These are phyloP conservation scores for Monosporascus sp. DNA, from an alignment of 2,329 filamentous ascomycete genomes.

Conservation along the genomic window DNA sequence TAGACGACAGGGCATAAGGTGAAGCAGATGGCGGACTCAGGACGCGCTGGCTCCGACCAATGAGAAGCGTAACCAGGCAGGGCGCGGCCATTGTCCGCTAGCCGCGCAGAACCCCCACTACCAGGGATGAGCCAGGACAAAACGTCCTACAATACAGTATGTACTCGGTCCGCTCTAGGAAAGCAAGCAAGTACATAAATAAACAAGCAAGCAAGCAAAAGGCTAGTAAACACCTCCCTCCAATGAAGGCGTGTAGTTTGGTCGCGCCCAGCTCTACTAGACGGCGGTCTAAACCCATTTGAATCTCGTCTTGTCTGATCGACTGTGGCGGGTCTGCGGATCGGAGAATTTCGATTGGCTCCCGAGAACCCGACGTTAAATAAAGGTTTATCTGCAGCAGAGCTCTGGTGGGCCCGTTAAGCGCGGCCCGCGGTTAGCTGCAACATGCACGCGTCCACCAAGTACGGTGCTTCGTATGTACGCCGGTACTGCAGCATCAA, in stretches of 20 bases:
- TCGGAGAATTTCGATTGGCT: constrained; percentile 25
- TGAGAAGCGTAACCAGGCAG: constrained; percentile 5
- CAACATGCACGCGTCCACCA: neutral
- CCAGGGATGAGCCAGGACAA: neutral
- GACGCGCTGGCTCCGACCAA: constrained; percentile 22
- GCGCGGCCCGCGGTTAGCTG: constrained; percentile 22
- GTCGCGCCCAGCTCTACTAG: too few relatives aligned
- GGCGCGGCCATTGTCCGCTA: neutral
- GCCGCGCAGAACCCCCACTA: neutral
- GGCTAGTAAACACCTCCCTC: too few relatives aligned
- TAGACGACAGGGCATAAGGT: constrained; percentile 4
- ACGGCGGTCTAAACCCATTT: neutral
- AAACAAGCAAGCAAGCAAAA: too few relatives aligned
- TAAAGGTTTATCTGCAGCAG: constrained; percentile 9
- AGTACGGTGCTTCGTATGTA: too few relatives aligned
- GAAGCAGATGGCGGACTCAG: constrained; percentile 21
- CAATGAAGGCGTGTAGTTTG: too few relatives aligned
- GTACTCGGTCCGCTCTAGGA: too few relatives aligned
- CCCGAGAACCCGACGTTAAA: constrained; percentile 11
- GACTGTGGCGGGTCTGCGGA: constrained; percentile 7
- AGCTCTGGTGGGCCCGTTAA: constrained; percentile 16
- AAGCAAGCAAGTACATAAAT: too few relatives aligned
- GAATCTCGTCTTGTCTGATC: constrained; percentile 13
- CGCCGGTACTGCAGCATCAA: too few relatives aligned
- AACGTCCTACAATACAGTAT: neutral